Evolutionary conservation across 2,329 filamentous ascomycete species (phyloP), one percentile per base, ranked within the genome.

Genomic region (Colletotrichum horii): DNA sequence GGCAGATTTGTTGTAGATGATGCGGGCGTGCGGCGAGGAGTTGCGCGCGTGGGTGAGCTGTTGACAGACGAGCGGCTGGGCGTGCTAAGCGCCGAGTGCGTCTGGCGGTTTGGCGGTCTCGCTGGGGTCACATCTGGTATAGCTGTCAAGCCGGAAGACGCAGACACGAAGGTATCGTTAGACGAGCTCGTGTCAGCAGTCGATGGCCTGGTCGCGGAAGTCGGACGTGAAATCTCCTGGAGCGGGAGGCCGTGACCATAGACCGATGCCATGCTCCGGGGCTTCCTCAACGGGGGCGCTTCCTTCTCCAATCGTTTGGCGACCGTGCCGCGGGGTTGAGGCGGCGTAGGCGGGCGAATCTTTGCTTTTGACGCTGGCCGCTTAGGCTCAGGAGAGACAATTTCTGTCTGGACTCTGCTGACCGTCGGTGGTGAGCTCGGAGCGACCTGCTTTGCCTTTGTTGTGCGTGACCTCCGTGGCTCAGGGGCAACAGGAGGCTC

Each of bases 1-100:
- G 90, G 89, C 32, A 93, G 87, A 67, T 80, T 84, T 28, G 84
- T 81, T 26, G 80, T 77, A 6, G 83, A 83, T 55, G 80, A 83
- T 55, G 78, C 79, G 4, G 76, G 66, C 56, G 78, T 78, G 36
- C 77, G 77, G 5, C 83, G 82, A 52, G 77, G 79, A 65, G 85
- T 77, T 81, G 82, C 71, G 80, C 85, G 81, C 80, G 87, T 78
- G 77, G 84, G 80, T 75, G 86, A 84, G 70, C 82, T 84, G 16
- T 78, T 79, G 8, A 78, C 56, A 2, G 77, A 77, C 11, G 62
- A 66, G 16, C 62, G 76, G 70, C 60, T 30, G 8, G 68, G 38
- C 6, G 77, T 56, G 64, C 70, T 75, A 4, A 68, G 69, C 19
- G 64, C 22, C 22, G 76, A 64, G 28, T 30, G 68, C 7, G 55